A percentile compares a stretch with the other conserved stretches of the same genome.
Conservation (phyloP, 345 rosid genomes). For the Euphorbia peplus region DNA sequence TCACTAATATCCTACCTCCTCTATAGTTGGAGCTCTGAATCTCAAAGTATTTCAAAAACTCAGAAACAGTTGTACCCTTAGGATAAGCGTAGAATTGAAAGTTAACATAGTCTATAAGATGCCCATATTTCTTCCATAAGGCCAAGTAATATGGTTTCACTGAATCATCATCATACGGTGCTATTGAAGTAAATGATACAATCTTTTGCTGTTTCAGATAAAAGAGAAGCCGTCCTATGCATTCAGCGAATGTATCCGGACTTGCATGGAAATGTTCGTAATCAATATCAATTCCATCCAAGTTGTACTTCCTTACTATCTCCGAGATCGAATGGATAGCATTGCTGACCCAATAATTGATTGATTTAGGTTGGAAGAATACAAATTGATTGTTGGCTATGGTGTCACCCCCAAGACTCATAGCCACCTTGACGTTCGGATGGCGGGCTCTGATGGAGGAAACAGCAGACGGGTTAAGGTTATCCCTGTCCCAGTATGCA, state of each 20-base stretch:
- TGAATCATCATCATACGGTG: constrained; percentile 40
- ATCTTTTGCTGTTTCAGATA: constrained; percentile 20
- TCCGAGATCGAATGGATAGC: constrained; percentile 40
- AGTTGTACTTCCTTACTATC: constrained; percentile 29
- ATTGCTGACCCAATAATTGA: constrained; percentile 49
- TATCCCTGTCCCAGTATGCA: constrained; percentile 39
- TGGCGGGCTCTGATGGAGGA: constrained; percentile 38
- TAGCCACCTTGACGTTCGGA: constrained; percentile 46
- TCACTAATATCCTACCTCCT: constrained; percentile 42
- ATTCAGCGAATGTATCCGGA: constrained; percentile 51
- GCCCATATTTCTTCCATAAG: constrained; percentile 46
- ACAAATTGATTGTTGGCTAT: constrained; percentile 1
- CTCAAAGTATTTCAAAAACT: constrained; percentile 36
- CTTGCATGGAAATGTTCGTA: constrained; percentile 51
- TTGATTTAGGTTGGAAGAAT: constrained; percentile 36
- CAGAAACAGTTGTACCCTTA: constrained; percentile 35
- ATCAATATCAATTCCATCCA: constrained; percentile 57
- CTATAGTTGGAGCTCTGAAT: constrained; percentile 40
- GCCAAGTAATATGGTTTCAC: constrained; percentile 50
- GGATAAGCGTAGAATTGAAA: constrained; percentile 58
- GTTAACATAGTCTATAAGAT: constrained; percentile 57
- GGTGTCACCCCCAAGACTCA: constrained; percentile 59
- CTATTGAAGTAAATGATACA: constrained; percentile 49
- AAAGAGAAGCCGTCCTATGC: constrained; percentile 45
- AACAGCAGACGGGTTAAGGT: constrained; percentile 34